These are phyloP conservation scores for Carpinus viminea DNA, from an alignment of 306 rosid genomes.

Conservation along the genomic window DNA sequence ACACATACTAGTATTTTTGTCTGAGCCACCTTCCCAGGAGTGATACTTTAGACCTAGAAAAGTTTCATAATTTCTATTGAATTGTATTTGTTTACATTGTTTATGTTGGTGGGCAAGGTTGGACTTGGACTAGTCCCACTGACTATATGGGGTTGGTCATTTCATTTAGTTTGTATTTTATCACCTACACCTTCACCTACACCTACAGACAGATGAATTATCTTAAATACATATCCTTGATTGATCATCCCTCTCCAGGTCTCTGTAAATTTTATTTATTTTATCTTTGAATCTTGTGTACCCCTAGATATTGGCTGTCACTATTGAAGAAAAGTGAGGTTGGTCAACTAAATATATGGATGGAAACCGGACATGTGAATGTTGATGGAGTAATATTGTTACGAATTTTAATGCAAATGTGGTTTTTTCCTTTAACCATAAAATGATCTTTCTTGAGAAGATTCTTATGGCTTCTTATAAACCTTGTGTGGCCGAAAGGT, in stretches of 20 bases:
- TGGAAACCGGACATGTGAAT: neutral
- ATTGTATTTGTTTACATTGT: neutral
- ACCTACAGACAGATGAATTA: neutral
- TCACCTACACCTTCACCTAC: neutral
- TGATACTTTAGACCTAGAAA: neutral
- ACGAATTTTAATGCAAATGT: neutral
- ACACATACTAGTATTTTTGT: neutral
- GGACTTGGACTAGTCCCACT: neutral
- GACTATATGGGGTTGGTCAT: neutral
- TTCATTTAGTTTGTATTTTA: neutral
- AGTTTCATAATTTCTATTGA: neutral
- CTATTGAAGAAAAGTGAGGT: neutral
- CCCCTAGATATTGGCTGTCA: neutral
- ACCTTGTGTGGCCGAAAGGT: no score
- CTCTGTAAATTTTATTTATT: no score
- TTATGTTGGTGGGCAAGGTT: neutral
- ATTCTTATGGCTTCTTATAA: no score
- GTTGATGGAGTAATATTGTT: neutral
- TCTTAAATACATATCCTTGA: neutral
- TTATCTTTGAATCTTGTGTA: neutral
- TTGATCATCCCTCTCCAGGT: neutral
- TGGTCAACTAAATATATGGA: neutral
- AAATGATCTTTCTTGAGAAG: no score
- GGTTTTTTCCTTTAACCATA: neutral
- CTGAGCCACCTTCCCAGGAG: neutral